phyloP scores from a whole-genome alignment of 805 yeast genomes.

The Candida sonorensis region DNA sequence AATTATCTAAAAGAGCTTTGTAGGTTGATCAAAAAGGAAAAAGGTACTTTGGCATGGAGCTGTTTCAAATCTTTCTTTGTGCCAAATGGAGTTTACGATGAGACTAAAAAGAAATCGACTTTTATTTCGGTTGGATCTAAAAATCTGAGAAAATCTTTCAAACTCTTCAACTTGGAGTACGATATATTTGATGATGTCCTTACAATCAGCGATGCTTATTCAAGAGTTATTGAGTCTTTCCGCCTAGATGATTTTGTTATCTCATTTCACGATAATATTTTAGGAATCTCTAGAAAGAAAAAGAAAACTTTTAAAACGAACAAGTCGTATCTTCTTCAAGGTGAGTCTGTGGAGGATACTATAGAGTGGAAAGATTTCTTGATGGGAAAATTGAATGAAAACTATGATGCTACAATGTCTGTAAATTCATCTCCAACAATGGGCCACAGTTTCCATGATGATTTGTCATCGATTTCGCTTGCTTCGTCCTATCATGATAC shows the following conservation, averaged over 20 bases:
- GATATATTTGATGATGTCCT: constrained; percentile 20
- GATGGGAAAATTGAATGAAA: too few relatives aligned
- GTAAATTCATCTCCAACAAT: constrained; percentile 11
- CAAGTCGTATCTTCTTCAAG: constrained; percentile 47
- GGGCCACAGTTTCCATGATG: constrained; percentile 1
- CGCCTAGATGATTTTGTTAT: constrained; percentile 17
- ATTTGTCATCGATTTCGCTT: constrained; percentile 1
- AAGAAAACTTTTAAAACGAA: constrained; percentile 27
- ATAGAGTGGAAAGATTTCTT: constrained; percentile 23
- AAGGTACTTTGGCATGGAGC: constrained; percentile 18
- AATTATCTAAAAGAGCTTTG: constrained; percentile 25
- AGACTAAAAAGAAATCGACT: constrained; percentile 15
- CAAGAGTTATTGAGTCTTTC: constrained; percentile 17
- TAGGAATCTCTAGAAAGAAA: constrained; percentile 20
- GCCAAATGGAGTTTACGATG: constrained; percentile 20
- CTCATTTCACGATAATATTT: constrained; percentile 18
- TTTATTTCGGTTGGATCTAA: constrained; percentile 23
- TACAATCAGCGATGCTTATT: constrained; percentile 14
- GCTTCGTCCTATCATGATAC: constrained; percentile 8
- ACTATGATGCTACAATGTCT: constrained; percentile 12
- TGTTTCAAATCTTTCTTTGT: constrained; percentile 22
- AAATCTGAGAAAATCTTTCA: constrained; percentile 19
- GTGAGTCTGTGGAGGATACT: constrained; percentile 67
- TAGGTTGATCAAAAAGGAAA: constrained; percentile 15
- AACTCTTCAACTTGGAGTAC: constrained; percentile 9